Base-by-base conservation (phyloP, 2,329 filamentous ascomycete genomes). In the Neoascochyta sp. region DNA sequence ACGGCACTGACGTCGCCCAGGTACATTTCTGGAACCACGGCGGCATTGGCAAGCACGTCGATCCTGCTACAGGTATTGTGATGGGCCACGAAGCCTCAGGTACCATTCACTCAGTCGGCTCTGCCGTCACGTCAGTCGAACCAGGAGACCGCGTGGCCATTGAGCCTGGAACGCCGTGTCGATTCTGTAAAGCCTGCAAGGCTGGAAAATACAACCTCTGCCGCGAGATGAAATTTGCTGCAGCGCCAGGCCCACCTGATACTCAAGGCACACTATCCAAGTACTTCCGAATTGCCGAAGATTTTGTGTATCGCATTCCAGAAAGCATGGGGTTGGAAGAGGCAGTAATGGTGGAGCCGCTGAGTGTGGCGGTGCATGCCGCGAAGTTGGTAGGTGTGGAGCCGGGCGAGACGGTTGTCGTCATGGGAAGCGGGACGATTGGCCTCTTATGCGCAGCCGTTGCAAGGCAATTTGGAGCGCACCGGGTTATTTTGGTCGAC, bases 1-100 rank as follows among this genome's bases (percentile, higher is more conserved):
- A 7, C 9, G n/a, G n/a, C n/a, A n/a, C 31, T 34, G 31, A 30
- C 36, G 25, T 14, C 14, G 4, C 4, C 16, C 13, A 58, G 52
- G 82, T 95, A 30, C 90, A 95, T 69, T 95, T 95, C 73, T 95
- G 89, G 90, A 84, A 92, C 60, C 82, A 83, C 24, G 90, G 90
- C 49, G 85, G 84, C 68, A 95, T 96, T 59, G 89, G 89, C 10
- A 88, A 88, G 45, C 92, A 25, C 12, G 30, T 54, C 93, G 86
- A 81, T 93, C 49, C 89, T 90, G 19, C 73, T 74, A 46, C 83
- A 73, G 57, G 82, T 86, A 63, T 89, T 61, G 86, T 94, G 51
- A 81, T 96, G 24, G 90, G 90, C 48, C 90, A 96, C 70, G 90
- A 95, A 69, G 90, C 86, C 24, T 84, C 87, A 36, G 90, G 89